Evolutionary conservation across 176 grass and related monocot species (phyloP).

Genomic region (Musa beccarii): DNA sequence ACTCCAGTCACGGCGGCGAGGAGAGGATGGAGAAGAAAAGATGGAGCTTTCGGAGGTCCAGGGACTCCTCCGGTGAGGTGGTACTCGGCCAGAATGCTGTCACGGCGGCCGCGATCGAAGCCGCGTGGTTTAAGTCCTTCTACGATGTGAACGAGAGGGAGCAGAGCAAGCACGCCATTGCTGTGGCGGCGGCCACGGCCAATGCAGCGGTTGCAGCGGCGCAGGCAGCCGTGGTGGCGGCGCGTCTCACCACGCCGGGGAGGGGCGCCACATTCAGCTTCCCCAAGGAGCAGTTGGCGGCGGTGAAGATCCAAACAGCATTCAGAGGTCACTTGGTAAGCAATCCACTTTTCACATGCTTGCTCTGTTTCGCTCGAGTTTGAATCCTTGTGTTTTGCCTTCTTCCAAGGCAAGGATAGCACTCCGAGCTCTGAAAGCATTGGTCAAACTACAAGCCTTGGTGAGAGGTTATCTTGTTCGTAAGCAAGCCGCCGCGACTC

Average conservation of each 20-base stretch:
- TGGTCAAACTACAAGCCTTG: slow-evolving; percentile 87
- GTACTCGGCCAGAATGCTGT: slow-evolving; percentile 4
- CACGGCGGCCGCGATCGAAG: slow-evolving; percentile 19
- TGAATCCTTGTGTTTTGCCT: too few species aligned
- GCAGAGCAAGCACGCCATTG: slow-evolving; percentile 90
- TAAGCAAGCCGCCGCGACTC: slow-evolving; percentile 48
- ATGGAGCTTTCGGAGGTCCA: slow-evolving; percentile 68
- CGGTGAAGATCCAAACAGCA: slow-evolving; percentile 74
- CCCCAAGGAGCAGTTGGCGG: slow-evolving; percentile 21
- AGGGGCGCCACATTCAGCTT: neutral
- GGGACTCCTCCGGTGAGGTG: slow-evolving; percentile 19
- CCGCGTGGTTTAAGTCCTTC: slow-evolving; percentile 55
- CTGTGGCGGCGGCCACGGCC: slow-evolving; percentile 62
- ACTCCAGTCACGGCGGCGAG: neutral
- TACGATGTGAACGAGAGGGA: slow-evolving; percentile 52
- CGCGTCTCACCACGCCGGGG: slow-evolving; percentile 62
- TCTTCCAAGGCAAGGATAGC: slow-evolving; percentile 63
- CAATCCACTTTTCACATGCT: neutral
- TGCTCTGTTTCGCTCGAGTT: neutral
- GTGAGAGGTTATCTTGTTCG: slow-evolving; percentile 86
- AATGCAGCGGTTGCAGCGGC: slow-evolving; percentile 57
- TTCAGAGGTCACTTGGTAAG: slow-evolving; percentile 69
- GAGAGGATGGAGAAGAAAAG: slow-evolving; percentile 44
- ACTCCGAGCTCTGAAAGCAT: slow-evolving; percentile 64
- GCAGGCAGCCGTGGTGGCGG: slow-evolving; percentile 60